Percentiles rank a stretch among this genome's conserved stretches.
Conservation (phyloP, 2,329 filamentous ascomycete species). For the Colletotrichum destructivum region DNA sequence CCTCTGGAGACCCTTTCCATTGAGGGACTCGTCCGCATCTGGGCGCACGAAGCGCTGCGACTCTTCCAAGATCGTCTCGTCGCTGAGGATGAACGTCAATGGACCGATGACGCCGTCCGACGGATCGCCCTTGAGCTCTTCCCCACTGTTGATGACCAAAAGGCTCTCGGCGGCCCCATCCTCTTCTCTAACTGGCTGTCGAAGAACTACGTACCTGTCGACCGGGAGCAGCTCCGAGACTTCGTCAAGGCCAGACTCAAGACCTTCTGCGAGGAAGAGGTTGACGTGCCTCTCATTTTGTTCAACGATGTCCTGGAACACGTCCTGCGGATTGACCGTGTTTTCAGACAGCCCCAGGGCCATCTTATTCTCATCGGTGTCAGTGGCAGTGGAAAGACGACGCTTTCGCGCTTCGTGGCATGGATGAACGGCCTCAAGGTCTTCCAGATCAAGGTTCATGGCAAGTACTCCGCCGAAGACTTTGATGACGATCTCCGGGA, state of each 20-base stretch:
- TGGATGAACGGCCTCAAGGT: conserved; percentile 99
- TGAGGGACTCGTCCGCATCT: conserved; percentile 95
- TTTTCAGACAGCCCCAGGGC: conserved; percentile 97
- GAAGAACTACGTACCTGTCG: conserved; percentile 97
- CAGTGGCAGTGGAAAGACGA: conserved; percentile 98
- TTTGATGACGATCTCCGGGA: conserved; percentile 98
- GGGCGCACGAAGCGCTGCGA: conserved; percentile 96
- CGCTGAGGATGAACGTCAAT: conserved; percentile 91
- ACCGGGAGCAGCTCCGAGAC: conserved; percentile 93
- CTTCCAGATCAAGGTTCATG: conserved; percentile 99
- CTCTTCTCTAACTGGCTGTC: conserved; percentile 99
- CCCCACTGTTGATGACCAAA: conserved; percentile 92
- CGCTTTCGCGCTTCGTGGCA: conserved; percentile 95
- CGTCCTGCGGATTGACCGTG: conserved; percentile 96
- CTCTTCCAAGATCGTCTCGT: conserved; percentile 98
- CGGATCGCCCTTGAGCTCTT: conserved; percentile 93
- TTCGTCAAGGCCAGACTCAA: conserved; percentile 97
- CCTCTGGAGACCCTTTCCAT: conserved; percentile 90
- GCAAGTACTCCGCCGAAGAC: conserved; percentile 97
- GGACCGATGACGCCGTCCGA: conserved; percentile 91
- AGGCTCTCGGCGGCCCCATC: conserved; percentile 92
- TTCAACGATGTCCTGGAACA: conserved; percentile 99
- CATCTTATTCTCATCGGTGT: conserved; percentile 99
- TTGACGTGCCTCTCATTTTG: conserved; percentile 97
- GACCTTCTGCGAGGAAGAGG: conserved; percentile 99